phyloP scores from a whole-genome alignment of 306 rosid genomes.

The Vigna radiata region DNA sequence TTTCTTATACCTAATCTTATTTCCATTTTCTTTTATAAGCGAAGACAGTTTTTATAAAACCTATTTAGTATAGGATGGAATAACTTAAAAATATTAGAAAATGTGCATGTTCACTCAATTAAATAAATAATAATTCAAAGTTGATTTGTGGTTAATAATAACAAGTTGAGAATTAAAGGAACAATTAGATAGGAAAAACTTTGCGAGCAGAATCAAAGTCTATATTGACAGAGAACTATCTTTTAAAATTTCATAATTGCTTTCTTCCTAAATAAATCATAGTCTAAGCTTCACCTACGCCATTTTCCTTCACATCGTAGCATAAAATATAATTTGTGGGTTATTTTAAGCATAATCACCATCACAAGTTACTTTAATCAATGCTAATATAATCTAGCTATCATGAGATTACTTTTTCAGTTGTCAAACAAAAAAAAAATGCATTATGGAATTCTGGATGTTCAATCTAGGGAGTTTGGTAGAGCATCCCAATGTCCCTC shows the following conservation, averaged over 20 bases:
- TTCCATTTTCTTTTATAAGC: background rate
- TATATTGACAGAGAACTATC: background rate
- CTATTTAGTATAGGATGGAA: background rate
- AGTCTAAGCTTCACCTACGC: background rate
- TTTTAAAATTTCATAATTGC: background rate
- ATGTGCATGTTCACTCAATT: background rate
- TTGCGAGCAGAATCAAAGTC: background rate
- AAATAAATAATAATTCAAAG: background rate
- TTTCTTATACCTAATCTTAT: background rate
- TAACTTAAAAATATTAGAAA: background rate
- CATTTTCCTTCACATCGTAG: background rate
- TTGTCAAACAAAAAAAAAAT: too few species aligned
- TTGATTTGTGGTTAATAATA: background rate
- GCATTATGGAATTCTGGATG: too few species aligned
- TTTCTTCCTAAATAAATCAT: background rate
- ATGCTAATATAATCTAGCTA: background rate
- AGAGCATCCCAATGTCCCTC: too few species aligned
- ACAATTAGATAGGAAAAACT: background rate
- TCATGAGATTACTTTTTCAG: too few species aligned
- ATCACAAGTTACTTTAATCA: background rate
- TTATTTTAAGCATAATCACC: background rate
- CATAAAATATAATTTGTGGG: background rate
- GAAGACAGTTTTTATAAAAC: background rate
- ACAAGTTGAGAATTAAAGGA: background rate
- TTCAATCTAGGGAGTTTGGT: too few species aligned